Evolutionary conservation across 2,329 filamentous ascomycete genomes (phyloP), one percentile per base, ranked within the genome.

Genomic region (Chaetomium globosum): DNA sequence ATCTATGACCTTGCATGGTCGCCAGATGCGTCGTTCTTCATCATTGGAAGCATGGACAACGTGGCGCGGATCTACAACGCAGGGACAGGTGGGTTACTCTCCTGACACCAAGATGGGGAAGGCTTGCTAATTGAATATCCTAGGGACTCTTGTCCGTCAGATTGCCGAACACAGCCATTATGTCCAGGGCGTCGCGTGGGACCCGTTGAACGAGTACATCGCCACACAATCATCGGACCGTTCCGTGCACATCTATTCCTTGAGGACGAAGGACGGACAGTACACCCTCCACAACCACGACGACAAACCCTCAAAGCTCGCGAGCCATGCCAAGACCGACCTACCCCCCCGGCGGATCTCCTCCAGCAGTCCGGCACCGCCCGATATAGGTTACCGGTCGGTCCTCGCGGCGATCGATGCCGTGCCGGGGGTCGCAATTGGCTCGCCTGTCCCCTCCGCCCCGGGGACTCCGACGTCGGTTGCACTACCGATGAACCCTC

Each of bases 1-100:
- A 98, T 99, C 71, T 99, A 99, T 79, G 95, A 99, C 77, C 81
- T 99, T 64, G 95, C 95, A 59, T 99, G 95, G 96, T 98, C 95
- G 57, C 96, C 96, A n/a, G 95, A 99, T 77, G 93, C 91, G 48
- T 82, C 89, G 48, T 95, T 96, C 80, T 97, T 99, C 81, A 97
- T 99, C 73, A 97, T 96, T 28, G 95, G 95, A 48, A 98, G 95
- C 80, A 98, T 99, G 93, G 95, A 99, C 80, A 99, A 99, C 76
- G 89, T 98, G 75, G 93, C 95, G 65, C 87, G 94, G 66, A 98
- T 99, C 72, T 98, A 97, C 82, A 97, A 96, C 78, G 91, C 93
- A 64, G 89, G 91, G 69, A 95, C 91, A 73, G 94, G 92, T 93
- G 81, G 26, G 70, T 49, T 26, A 7, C 9, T 7, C 26, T 23